Evolutionary conservation across 2,329 filamentous ascomycete genomes (phyloP), one percentile per base, ranked within the genome.

Genomic region (Calonectria naviculata): DNA sequence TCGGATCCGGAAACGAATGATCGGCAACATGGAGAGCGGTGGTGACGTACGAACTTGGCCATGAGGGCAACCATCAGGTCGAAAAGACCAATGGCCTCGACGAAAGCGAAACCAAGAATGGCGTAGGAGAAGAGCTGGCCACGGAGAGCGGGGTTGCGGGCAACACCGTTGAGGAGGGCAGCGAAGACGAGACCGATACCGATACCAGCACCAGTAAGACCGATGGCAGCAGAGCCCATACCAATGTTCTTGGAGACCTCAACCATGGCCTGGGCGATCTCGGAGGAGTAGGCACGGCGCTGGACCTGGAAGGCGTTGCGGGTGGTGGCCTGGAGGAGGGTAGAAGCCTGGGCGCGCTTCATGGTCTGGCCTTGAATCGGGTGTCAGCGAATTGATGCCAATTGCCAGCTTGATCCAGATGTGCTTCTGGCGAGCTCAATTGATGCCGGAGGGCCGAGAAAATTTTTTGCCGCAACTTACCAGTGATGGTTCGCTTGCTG

Each of bases 171-270:
- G 84, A 97, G 90, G 85, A 97, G 94, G 83, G 94, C 92, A 84
- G 93, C 94, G 92, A 97, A 97, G 85, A 97, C 94, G 84, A 96
- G 92, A 90, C 94, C 94, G 88, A 97, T 97, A 94, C 94, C 94
- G 87, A 97, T 94, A 95, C 94, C 93, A 84, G 94, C 93, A 93
- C 93, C 93, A 84, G 93, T 94, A 83, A 97, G 93, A 93, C 94
- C 94, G 84, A 97, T 95, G 89, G 94, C 94, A 83, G 94, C 94
- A 81, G 92, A 89, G 87, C 93, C 93, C 93, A 95, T 95, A 91
- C 93, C 93, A 83, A 95, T 86, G 92, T 95, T 95, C 91, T 95
- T 93, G 87, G 93, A 95, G 88, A 94, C 93, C 90, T 95, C 93
- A 85, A 95, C 93, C 89, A 95, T 93, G 86, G 93, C 93, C 86